Evolutionary conservation across 1,284 basidiomycete species (phyloP).

Genomic region (Lentinus polychrous): DNA sequence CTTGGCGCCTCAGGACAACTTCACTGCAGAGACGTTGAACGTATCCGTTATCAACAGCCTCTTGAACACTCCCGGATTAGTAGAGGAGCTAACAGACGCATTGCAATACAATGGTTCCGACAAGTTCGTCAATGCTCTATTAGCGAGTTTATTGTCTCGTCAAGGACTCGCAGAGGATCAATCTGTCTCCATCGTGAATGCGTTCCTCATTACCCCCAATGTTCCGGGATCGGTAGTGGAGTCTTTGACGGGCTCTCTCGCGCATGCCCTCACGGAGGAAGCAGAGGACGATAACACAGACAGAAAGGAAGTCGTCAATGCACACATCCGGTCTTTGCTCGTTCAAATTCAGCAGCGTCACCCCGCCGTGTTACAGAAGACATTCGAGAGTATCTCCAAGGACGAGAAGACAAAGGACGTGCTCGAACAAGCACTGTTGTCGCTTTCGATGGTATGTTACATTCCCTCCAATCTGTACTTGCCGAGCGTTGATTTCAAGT

Average conservation of each 20-base stretch:
- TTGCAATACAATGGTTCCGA: constrained; percentile 48
- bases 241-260: constrained; percentile 33
- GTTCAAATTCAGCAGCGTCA: constrained; percentile 31
- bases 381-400: constrained; percentile 31
- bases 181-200: constrained; percentile 32
- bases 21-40: constrained; percentile 30
- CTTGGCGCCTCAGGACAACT: constrained; percentile 46
- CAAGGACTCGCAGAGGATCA: constrained; percentile 38
- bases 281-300: background rate
- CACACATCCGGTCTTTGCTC: constrained; percentile 10
- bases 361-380: constrained; percentile 37
- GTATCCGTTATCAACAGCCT: constrained; percentile 35
- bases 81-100: constrained; percentile 37
- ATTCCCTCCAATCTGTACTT: background rate
- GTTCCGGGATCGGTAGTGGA: constrained; percentile 33
- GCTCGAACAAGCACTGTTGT: constrained; percentile 45
- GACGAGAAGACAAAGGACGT: constrained; percentile 33
- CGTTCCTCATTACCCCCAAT: constrained; percentile 29
- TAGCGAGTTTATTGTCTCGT: constrained; percentile 32
- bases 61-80: constrained; percentile 39
- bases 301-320: background rate
- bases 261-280: background rate
- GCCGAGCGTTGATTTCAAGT: background rate
- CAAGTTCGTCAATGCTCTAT: constrained; percentile 50
- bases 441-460: constrained; percentile 44